Evolutionary conservation across 768 basidiomycete species (phyloP).

Genomic region (Rhodotorula babjevae): DNA sequence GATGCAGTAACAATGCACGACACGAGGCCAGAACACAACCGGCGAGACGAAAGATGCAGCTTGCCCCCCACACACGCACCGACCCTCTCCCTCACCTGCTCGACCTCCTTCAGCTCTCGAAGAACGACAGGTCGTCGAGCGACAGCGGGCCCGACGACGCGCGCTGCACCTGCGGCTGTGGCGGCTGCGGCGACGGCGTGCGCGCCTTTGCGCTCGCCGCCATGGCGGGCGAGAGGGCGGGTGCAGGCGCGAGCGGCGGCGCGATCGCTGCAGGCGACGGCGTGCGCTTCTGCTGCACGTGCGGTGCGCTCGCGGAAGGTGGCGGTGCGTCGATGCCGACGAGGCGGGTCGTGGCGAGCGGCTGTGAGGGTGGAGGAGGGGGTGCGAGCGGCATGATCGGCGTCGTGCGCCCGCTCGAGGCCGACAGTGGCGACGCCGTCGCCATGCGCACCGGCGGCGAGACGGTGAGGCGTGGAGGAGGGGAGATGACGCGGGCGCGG

Average conservation of each 20-base stretch:
- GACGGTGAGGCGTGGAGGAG: constrained; percentile 1
- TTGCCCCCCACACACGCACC: no score
- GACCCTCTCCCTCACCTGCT: no score
- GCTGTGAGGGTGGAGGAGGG: constrained; percentile 33
- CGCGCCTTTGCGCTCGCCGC: not conserved
- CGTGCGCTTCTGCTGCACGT: not conserved
- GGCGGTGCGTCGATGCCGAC: not conserved
- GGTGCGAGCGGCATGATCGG: constrained; percentile 33
- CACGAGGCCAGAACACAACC: no score
- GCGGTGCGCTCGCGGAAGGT: no score
- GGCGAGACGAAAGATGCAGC: not conserved
- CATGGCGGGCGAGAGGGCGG: not conserved
- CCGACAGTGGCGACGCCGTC: constrained; percentile 1
- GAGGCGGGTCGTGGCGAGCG: constrained; percentile 5
- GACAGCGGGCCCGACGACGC: constrained; percentile 19
- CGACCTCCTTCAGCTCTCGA: constrained; percentile 18
- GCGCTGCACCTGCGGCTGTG: not conserved
- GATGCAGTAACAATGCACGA: not conserved
- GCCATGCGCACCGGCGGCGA: constrained; percentile 8
- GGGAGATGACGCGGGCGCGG: not conserved
- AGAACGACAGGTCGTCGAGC: constrained; percentile 31
- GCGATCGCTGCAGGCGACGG: not conserved
- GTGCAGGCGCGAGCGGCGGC: not conserved
- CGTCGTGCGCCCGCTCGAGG: constrained; percentile 1
- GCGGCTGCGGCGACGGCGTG: not conserved